Evolutionary conservation across 2,329 filamentous ascomycete genomes (phyloP).

Genomic region (Metarhizium humberi): DNA sequence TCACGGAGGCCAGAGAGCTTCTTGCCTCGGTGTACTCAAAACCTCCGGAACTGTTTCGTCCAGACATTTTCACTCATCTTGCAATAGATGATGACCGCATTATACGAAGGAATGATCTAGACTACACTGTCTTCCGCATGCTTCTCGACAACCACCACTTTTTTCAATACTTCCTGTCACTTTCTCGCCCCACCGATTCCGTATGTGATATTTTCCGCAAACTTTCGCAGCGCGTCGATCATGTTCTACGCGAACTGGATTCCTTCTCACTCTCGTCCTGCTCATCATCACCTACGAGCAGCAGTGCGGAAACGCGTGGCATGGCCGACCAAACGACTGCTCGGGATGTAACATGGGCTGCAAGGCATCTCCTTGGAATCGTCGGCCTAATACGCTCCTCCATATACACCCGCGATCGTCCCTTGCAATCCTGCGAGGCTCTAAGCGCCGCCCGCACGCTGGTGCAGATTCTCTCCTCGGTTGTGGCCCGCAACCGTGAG

Average conservation of each 20-base stretch:
- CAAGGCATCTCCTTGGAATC: slow-evolving; percentile 34
- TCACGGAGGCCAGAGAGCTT: slow-evolving; percentile 42
- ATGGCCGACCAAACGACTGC: neutral
- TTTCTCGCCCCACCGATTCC: slow-evolving; percentile 33
- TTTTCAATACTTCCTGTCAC: slow-evolving; percentile 41
- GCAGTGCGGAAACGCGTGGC: neutral
- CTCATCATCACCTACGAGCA: too few species aligned
- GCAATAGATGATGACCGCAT: slow-evolving; percentile 22
- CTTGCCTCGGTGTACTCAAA: slow-evolving; percentile 34
- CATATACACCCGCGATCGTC: slow-evolving; percentile 25
- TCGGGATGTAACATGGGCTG: slow-evolving; percentile 38
- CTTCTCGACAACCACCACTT: slow-evolving; percentile 42
- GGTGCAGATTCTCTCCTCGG: too few species aligned
- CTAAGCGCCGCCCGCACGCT: slow-evolving; percentile 15
- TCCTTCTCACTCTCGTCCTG: slow-evolving; percentile 4
- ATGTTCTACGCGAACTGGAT: slow-evolving; percentile 16
- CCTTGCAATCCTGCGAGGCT: too few species aligned
- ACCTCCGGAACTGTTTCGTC: slow-evolving; percentile 29
- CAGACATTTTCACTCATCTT: slow-evolving; percentile 32
- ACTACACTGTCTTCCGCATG: slow-evolving; percentile 43
- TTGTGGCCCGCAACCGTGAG: slow-evolving; percentile 7
- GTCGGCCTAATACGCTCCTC: slow-evolving; percentile 31
- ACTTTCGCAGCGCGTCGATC: slow-evolving; percentile 36
- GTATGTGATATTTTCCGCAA: slow-evolving; percentile 36
- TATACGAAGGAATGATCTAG: slow-evolving; percentile 35